Evolutionary conservation across 2,329 filamentous ascomycete species (phyloP), one percentile per base, ranked within the genome.

Genomic region (Cercospora beticola): DNA sequence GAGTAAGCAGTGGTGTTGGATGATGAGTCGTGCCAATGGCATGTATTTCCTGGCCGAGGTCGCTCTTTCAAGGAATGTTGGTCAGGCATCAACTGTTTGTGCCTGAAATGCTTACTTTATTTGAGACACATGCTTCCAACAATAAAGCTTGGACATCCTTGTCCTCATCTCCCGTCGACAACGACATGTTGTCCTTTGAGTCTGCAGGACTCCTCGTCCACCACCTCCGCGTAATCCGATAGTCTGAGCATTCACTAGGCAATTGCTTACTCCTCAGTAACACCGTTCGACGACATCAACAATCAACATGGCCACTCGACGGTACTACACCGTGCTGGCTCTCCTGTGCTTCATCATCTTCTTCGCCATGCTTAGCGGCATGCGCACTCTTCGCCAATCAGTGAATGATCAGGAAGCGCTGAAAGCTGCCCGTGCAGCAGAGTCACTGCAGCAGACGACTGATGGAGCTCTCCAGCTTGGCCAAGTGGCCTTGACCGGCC

Each of bases 321-420:
- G 64, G 33, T 69, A 64, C 54, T 60, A 66, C 40, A 60, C 62
- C 43, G 56, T 62, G 30, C 46, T 66, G 26, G 60, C 64, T n/a
- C 43, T 67, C 10, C 30, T 72, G 28, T 65, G 70, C 43, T 58
- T 71, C 36, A 21, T 68, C 62, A 36, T 64, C 71, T 86, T 89
- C 72, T 86, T 88, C 65, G 83, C 86, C 71, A 78, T 69, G 40
- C 60, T 66, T 10, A 60, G 40, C n/a, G 64, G 64, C 52, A 60
- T 69, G 28, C 67, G 57, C n/a, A 58, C 59, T 6, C 57, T 69
- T 36, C 49, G 67, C 28, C 46, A 28, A n/a, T 28, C 54, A 6
- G 28, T 40, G 3, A 54, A 57, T 14, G 28, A 57, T 14, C 49
- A 65, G 18, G 62, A 49, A 28, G n/a, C 31, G 14, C 0, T 26